Conservation (phyloP, 768 basidiomycete genomes). For the Calocera cornea region DNA sequence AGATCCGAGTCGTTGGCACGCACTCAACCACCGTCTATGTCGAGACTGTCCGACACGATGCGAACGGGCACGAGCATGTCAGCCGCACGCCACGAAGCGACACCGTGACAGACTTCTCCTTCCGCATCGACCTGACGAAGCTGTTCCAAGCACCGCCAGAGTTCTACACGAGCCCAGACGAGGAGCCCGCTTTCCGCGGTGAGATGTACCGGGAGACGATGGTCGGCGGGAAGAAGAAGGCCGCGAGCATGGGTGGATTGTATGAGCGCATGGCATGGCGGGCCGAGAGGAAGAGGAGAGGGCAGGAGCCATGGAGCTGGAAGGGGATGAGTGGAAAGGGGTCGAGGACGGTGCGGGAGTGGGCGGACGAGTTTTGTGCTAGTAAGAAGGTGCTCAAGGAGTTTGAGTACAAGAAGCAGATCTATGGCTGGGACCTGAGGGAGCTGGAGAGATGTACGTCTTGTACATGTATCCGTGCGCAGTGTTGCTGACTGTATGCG, state of each 20-base stretch:
- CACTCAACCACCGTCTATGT: background rate
- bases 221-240: constrained; percentile 15
- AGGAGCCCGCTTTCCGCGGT: constrained; percentile 52
- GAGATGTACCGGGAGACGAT: constrained; percentile 39
- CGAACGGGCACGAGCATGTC: background rate
- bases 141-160: constrained; percentile 22
- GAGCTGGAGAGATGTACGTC: constrained; percentile 24
- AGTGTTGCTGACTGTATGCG: background rate
- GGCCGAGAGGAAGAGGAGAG: background rate
- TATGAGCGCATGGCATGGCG: constrained; percentile 18
- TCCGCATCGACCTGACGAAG: constrained; percentile 42
- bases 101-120: constrained; percentile 54
- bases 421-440: constrained; percentile 45
- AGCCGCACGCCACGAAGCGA: constrained; percentile 22
- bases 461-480: background rate
- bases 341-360: constrained; percentile 48
- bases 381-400: constrained; percentile 62
- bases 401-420: constrained; percentile 58
- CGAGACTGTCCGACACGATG: constrained; percentile 28
- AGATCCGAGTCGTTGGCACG: constrained; percentile 11
- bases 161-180: constrained; percentile 46
- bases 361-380: constrained; percentile 73
- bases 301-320: background rate
- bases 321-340: background rate
- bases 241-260: constrained; percentile 16